These are phyloP conservation scores for Benincasa hispida DNA, from an alignment of 306 rosid genomes.

Conservation along the genomic window DNA sequence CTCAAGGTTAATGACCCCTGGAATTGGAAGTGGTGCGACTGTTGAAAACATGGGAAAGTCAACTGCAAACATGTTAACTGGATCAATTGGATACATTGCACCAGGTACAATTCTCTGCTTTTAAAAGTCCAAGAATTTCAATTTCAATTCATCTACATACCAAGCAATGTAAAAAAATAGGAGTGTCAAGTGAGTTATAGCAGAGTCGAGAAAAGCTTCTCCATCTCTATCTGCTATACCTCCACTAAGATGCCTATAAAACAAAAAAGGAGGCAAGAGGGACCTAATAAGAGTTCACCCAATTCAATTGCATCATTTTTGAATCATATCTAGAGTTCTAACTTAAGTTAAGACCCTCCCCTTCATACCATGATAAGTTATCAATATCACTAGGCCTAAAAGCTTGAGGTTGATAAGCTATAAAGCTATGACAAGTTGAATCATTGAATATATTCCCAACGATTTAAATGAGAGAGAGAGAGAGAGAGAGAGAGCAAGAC, in stretches of 20 bases:
- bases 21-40: conserved; percentile 31
- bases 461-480: not conserved
- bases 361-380: not conserved
- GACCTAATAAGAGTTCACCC: not conserved
- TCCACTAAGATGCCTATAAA: not conserved
- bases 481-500: not conserved
- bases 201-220: not conserved
- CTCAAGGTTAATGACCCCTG: conserved; percentile 41
- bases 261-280: not conserved
- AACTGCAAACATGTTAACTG: conserved; percentile 37
- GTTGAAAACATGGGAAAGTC: conserved; percentile 47
- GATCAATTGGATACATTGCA: conserved; percentile 62
- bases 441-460: not conserved
- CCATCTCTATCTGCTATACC: not conserved
- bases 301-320: not conserved
- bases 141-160: not conserved
- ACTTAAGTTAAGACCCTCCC: not conserved
- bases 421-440: not conserved
- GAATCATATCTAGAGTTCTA: not conserved
- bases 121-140: not conserved
- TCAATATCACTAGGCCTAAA: not conserved
- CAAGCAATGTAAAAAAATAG: not conserved
- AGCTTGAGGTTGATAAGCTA: not conserved
- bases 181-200: not conserved
- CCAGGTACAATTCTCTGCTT: conserved; percentile 33